phyloP scores from a whole-genome alignment of 352 stramenopile species.

The Thalassiosira livingstoniorum region DNA sequence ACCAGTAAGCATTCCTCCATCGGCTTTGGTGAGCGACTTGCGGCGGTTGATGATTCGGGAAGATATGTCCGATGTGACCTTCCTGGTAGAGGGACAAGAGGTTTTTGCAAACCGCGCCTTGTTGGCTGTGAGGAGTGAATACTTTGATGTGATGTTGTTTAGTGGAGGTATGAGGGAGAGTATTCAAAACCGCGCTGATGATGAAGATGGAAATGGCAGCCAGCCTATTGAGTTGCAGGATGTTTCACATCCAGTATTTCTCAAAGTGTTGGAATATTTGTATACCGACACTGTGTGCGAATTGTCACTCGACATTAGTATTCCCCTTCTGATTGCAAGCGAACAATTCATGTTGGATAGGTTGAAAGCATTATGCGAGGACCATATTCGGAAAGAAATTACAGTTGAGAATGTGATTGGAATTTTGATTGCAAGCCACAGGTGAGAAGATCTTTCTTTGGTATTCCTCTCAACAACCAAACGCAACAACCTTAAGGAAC shows the following conservation, averaged over 20 bases:
- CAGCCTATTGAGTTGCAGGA: conserved; percentile 73
- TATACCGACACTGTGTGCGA: conserved; percentile 85
- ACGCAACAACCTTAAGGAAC: too few species aligned
- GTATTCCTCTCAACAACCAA: too few species aligned
- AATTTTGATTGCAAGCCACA: conserved; percentile 79
- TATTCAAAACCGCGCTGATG: conserved; percentile 4
- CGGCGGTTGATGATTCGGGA: conserved; percentile 75
- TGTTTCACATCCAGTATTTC: conserved; percentile 82
- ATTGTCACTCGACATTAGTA: conserved; percentile 77
- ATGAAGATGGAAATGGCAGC: conserved; percentile 18
- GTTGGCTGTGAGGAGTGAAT: conserved; percentile 82
- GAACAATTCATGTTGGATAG: conserved; percentile 87
- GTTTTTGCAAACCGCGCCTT: conserved; percentile 81
- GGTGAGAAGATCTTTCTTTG: conserved; percentile 9
- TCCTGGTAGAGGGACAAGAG: conserved; percentile 84
- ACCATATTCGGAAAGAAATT: conserved; percentile 84
- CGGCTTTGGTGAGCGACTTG: conserved; percentile 79
- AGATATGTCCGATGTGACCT: conserved; percentile 84
- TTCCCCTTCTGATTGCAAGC: conserved; percentile 85
- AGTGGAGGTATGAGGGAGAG: conserved; percentile 83
- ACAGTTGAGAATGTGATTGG: conserved; percentile 81
- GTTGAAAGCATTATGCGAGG: conserved; percentile 86
- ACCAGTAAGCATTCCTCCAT: conserved; percentile 74
- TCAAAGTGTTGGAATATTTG: conserved; percentile 86
- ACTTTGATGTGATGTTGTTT: conserved; percentile 87